Conservation (phyloP, 345 rosid genomes). For the Arabidopsis thaliana region TAIR10.1 NC_003074.8:15017501-15018000, state of each 20-base stretch:
- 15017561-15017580: slow-evolving; percentile 97
- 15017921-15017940: slow-evolving; percentile 15
- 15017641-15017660: slow-evolving; percentile 94
- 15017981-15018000: slow-evolving; percentile 16
- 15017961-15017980: not conserved
- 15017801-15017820: slow-evolving; percentile 12
- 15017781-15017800: slow-evolving; percentile 73
- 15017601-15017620: slow-evolving; percentile 76
- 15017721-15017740: slow-evolving; percentile 83
- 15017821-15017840: slow-evolving; percentile 23
- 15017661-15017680: slow-evolving; percentile 87
- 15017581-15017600: slow-evolving; percentile 81
- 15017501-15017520: slow-evolving; percentile 69
- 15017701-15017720: slow-evolving; percentile 92
- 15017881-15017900: slow-evolving; percentile 3
- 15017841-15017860: slow-evolving; percentile 35
- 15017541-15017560: slow-evolving; percentile 92
- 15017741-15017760: slow-evolving; percentile 68
- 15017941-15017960: slow-evolving; percentile 17
- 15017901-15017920: slow-evolving; percentile 7
- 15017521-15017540: slow-evolving; percentile 76
- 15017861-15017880: slow-evolving; percentile 16
- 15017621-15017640: slow-evolving; percentile 91
- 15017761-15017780: slow-evolving; percentile 70
- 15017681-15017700: slow-evolving; percentile 85